Evolutionary conservation across 1,139 yeast genomes (phyloP), one percentile per base, ranked within the genome.

Genomic region (Hansenula anomala): DNA sequence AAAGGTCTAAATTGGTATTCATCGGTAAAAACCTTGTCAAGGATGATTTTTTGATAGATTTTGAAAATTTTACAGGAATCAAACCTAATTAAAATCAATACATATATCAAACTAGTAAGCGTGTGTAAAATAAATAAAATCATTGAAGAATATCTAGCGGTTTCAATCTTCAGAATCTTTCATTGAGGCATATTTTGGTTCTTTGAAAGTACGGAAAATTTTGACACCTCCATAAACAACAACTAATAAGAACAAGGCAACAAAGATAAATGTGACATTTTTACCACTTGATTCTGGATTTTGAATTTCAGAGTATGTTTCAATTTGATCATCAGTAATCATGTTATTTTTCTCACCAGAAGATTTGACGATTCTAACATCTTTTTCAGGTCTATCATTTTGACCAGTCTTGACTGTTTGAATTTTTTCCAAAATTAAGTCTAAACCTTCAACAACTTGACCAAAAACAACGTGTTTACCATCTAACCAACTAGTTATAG

Each of bases 381-480:
- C 73, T 52, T 67, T 65, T 34, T 61, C 56, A 27, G 89, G 88
- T 50, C 63, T 71, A 58, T 76, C 78, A 28, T 69, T 66, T 37
- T 63, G 55, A 42, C 62, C 58, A 29, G 80, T 77, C 51, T 72
- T 64, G 44, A 73, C 78, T 37, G 62, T 65, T 53, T 78, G 85
- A 28, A 64, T 71, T 54, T 68, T 62, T 42, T 71, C 67, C 22
- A 63, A 20, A 30, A 78, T 78, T 13, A 80, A 74, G 31, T 80
- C 84, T 55, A 73, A 65, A 18, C 92, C 92, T 37, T 80, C 85
- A 11, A 78, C 44, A 38, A 84, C 82, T 61, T 83, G 85, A 41
- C 94, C 94, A 54, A 84, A 84, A n/a, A 83, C 92, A 49, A 84
- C 94, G 60, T 84, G 89, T 19, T 63, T 64, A 30, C 82, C 83